phyloP scores from a whole-genome alignment of 2,329 filamentous ascomycete genomes.

The Zymoseptoria pseudotritici region DNA sequence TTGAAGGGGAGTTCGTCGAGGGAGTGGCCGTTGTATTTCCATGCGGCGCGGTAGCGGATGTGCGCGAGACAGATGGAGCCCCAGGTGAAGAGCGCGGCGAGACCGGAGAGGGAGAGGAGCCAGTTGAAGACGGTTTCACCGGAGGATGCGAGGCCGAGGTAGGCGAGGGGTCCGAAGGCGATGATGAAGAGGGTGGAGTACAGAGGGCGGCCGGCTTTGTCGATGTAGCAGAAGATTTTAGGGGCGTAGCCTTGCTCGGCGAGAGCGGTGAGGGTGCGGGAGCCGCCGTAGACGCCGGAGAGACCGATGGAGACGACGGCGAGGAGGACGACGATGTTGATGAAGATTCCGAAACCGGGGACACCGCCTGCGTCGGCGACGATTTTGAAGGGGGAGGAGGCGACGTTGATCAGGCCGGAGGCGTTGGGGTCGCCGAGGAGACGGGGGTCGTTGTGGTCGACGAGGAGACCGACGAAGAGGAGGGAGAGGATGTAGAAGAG shows the following conservation, averaged over 20 bases:
- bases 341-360: slow-evolving; percentile 70
- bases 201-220: slow-evolving; percentile 53
- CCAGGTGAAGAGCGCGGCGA: slow-evolving; percentile 71
- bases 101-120: slow-evolving; percentile 63
- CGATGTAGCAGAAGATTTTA: slow-evolving; percentile 50
- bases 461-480: slow-evolving; percentile 71
- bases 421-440: slow-evolving; percentile 45
- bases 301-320: slow-evolving; percentile 68
- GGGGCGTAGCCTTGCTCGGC: slow-evolving; percentile 66
- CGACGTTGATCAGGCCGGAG: slow-evolving; percentile 53
- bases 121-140: slow-evolving; percentile 50
- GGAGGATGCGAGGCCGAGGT: slow-evolving; percentile 47
- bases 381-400: slow-evolving; percentile 86
- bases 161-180: slow-evolving; percentile 53
- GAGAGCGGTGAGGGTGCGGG: slow-evolving; percentile 79
- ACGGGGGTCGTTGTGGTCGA: slow-evolving; percentile 60
- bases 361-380: slow-evolving; percentile 74
- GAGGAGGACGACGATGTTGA: slow-evolving; percentile 91
- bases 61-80: slow-evolving; percentile 58
- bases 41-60: slow-evolving; percentile 58
- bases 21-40: slow-evolving; percentile 54
- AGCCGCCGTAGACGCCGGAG: slow-evolving; percentile 83
- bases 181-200: slow-evolving; percentile 40
- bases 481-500: slow-evolving; percentile 85
- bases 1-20: slow-evolving; percentile 72